phyloP scores from a whole-genome alignment of 73 alveolate genomes.

The Strombidium stylifer region DNA sequence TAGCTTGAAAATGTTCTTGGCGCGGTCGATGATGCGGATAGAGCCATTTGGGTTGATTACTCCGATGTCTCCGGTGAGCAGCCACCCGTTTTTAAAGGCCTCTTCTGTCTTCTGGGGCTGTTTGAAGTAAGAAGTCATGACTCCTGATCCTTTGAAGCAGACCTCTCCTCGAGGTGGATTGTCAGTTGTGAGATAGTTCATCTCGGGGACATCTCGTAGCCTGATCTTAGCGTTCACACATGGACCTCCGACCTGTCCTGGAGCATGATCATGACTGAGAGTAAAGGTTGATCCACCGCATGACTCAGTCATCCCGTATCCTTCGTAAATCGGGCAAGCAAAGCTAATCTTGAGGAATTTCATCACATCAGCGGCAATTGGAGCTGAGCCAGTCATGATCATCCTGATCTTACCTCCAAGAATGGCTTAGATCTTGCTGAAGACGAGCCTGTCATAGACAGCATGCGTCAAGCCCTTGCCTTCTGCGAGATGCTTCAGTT shows the following conservation, averaged over 20 bases:
- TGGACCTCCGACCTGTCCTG: constrained; percentile 88
- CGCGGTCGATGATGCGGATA: constrained; percentile 88
- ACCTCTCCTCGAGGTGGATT: constrained; percentile 93
- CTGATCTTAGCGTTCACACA: constrained; percentile 65
- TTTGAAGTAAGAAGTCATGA: constrained; percentile 85
- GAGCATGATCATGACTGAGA: too few relatives aligned
- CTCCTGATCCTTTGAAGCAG: constrained; percentile 90
- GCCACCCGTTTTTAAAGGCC: constrained; percentile 94
- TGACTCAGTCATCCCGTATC: constrained; percentile 95
- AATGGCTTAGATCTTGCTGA: constrained; percentile 70
- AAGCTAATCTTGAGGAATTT: constrained; percentile 74
- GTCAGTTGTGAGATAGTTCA: constrained; percentile 80
- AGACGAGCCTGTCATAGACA: constrained; percentile 83
- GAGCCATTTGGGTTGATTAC: constrained; percentile 60
- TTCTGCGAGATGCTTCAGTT: constrained; percentile 37
- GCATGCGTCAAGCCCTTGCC: constrained; percentile 57
- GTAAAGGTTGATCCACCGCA: too few relatives aligned
- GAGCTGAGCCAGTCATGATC: constrained; percentile 93
- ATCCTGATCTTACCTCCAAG: constrained; percentile 89
- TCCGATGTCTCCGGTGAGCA: constrained; percentile 97
- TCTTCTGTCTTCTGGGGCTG: constrained; percentile 87
- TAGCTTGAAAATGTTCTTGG: constrained; percentile 86
- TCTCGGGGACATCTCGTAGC: constrained; percentile 81
- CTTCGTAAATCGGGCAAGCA: constrained; percentile 80
- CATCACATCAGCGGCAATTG: constrained; percentile 80